A percentile compares a stretch with the other conserved stretches of the same genome.
Conservation (phyloP, 768 basidiomycete genomes). For the Neoboletus magnificus region DNA sequence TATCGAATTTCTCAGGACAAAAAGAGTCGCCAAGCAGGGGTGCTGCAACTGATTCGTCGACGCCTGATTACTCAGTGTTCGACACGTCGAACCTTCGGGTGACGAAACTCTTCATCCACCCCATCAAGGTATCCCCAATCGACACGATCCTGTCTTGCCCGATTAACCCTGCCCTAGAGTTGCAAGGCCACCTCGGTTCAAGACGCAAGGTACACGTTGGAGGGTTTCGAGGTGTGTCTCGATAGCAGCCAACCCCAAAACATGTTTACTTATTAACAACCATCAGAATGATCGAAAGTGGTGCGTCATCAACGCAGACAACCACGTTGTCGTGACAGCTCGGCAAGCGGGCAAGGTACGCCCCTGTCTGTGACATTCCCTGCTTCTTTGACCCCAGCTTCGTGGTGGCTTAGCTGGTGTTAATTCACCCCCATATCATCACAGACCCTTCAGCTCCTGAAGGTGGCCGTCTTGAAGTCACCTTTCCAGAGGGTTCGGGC, state of each 20-base stretch:
- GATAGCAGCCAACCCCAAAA: background rate
- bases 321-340: constrained; percentile 60
- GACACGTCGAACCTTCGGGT: constrained; percentile 39
- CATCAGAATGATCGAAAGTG: constrained; percentile 69
- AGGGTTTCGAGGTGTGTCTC: constrained; percentile 60
- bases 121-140: constrained; percentile 50
- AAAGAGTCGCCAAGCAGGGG: background rate
- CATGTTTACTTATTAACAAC: background rate
- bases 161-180: constrained; percentile 45
- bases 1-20: constrained; percentile 16
- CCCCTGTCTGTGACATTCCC: background rate
- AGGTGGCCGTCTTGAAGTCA: constrained; percentile 49
- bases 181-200: constrained; percentile 65
- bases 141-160: background rate
- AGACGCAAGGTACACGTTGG: constrained; percentile 51
- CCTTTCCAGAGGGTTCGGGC: constrained; percentile 58
- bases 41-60: background rate
- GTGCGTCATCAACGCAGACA: constrained; percentile 60
- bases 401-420: constrained; percentile 50
- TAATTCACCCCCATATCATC: constrained; percentile 57
- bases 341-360: constrained; percentile 58
- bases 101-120: constrained; percentile 60
- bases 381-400: background rate
- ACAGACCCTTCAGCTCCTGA: constrained; percentile 42
- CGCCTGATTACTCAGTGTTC: constrained; percentile 19